phyloP scores from a whole-genome alignment of 2,329 filamentous ascomycete genomes.

The Bipolaris victoriae region DNA sequence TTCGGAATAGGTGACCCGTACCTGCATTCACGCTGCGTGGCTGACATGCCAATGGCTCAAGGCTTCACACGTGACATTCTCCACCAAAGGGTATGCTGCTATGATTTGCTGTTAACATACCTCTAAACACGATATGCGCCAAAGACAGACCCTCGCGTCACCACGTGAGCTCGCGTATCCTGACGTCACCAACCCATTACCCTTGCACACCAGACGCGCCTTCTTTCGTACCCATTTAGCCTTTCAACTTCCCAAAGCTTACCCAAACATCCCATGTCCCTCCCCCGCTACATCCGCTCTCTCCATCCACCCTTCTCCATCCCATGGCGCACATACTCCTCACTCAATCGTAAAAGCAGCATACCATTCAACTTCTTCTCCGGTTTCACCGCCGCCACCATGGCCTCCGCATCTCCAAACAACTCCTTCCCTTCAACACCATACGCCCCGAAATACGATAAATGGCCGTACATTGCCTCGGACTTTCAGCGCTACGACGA shows the following conservation, averaged over 20 bases:
- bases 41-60: background rate
- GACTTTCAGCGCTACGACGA: conserved; percentile 52
- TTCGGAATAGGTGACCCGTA: conserved; percentile 20
- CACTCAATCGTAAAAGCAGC: conserved; percentile 3
- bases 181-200: conserved; percentile 23
- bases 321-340: conserved; percentile 13
- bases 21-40: background rate
- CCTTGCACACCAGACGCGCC: conserved; percentile 4
- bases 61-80: background rate
- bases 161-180: conserved; percentile 27
- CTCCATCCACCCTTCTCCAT: background rate
- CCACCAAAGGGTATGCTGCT: too few species aligned
- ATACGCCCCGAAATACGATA: conserved; percentile 27
- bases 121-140: background rate
- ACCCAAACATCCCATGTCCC: conserved; percentile 12
- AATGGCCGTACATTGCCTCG: conserved; percentile 24
- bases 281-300: background rate
- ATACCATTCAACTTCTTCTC: conserved; percentile 25
- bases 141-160: background rate
- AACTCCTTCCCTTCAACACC: conserved; percentile 16
- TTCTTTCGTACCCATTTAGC: background rate
- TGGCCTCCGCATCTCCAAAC: conserved; percentile 3
- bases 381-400: conserved; percentile 11
- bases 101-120: too few species aligned
- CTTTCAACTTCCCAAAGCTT: background rate